Base-by-base conservation (phyloP, 495 filamentous ascomycete species). In the Penicillium diatomitis region DNA sequence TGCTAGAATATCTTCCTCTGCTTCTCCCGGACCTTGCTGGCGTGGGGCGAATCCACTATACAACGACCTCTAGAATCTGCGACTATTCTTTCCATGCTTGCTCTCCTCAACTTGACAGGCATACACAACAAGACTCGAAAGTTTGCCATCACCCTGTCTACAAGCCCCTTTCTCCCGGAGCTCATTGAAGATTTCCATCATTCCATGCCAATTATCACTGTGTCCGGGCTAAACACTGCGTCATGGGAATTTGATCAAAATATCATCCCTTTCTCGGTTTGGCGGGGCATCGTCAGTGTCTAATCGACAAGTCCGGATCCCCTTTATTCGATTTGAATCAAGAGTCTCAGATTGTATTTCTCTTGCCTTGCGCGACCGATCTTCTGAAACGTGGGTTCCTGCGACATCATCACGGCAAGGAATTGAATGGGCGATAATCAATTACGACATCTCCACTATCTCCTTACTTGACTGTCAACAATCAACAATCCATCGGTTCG, bases 221-320 rank as follows among this genome's bases (percentile, higher is more conserved):
- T 5, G 28, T 46, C 44, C 7, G 37, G 35, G 34, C 44, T 34
- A 37, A 10, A 34, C 43, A 47, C 43, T 50, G 44, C 55, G 55
- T 57, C 55, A 57, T 57, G 51, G 51, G 51, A 57, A 57, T 57
- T 44, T 57, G 47, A 53, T 7, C 32, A 20, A 20, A 20, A 35
- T 41, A 6, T 9, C n/a, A 37, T 33, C 36, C 4, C 31, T 35
- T 29, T 28, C 36, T 30, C 0, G 4, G 9, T 38, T 10, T 10
- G 40, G 8, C n/a, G 28, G 6, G 12, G 8, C 32, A 12, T 29
- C 0, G 28, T 7, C 35, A 12, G 39, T 39, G 29, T 20, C 37
- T 35, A 46, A 46, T 34, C 33, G 42, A 32, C 3, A 30, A 36
- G 6, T 31, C 9, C 8, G 27, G 12, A 9, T 31, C 41, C 20